phyloP scores from a whole-genome alignment of 768 basidiomycete genomes.

The Lactarius indigo region DNA sequence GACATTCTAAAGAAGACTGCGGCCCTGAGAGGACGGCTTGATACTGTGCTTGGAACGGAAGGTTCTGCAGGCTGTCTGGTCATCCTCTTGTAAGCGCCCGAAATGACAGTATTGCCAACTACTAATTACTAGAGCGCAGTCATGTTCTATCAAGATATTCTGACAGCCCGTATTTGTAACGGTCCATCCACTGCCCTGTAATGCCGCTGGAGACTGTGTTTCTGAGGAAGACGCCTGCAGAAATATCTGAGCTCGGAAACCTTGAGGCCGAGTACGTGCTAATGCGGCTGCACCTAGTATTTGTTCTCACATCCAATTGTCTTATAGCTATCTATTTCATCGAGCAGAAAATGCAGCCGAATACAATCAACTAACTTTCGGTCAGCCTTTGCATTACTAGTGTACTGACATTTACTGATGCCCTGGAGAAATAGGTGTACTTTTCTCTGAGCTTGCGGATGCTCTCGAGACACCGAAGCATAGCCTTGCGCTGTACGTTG shows the following conservation, averaged over 20 bases:
- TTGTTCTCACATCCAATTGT: neutral
- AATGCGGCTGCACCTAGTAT: too few relatives aligned
- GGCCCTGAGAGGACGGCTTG: conserved; percentile 36
- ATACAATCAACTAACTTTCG: conserved; percentile 43
- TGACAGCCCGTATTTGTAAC: conserved; percentile 44
- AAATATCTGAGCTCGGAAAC: conserved; percentile 35
- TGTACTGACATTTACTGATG: neutral
- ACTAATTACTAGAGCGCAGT: neutral
- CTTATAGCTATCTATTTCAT: conserved; percentile 47
- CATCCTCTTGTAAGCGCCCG: conserved; percentile 40
- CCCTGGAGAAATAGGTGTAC: conserved; percentile 32
- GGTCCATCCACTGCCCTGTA: conserved; percentile 45
- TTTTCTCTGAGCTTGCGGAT: conserved; percentile 41
- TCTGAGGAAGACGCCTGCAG: conserved; percentile 36
- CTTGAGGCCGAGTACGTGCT: conserved; percentile 35
- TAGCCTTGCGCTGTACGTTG: conserved; percentile 41
- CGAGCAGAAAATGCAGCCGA: conserved; percentile 39
- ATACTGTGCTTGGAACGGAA: conserved; percentile 38
- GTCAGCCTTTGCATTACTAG: conserved; percentile 24
- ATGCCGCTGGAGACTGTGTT: conserved; percentile 40
- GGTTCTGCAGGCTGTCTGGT: conserved; percentile 37
- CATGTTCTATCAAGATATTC: conserved; percentile 46
- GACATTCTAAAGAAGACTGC: conserved; percentile 40
- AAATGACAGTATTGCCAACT: neutral
- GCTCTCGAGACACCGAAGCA: conserved; percentile 34